These are phyloP conservation scores for Sphaerobolus stellatus DNA, from an alignment of 1,284 basidiomycete species.

Conservation along the genomic window DNA sequence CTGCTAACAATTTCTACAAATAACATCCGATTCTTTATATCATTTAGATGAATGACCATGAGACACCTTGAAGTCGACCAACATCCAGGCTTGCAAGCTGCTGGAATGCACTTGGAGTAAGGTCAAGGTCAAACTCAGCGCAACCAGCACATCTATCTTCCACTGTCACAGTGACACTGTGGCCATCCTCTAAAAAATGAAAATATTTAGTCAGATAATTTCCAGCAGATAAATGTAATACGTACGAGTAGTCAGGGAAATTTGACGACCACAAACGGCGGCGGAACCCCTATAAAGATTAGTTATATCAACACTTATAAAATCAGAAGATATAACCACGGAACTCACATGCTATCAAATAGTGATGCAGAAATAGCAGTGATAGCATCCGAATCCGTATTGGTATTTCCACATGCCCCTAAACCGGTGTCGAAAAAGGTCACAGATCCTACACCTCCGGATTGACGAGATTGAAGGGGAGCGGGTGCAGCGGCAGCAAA, in stretches of 20 bases:
- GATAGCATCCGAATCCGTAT: slow-evolving; percentile 54
- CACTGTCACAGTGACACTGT: slow-evolving; percentile 47
- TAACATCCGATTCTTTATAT: too few relatives aligned
- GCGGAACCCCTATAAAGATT: too few relatives aligned
- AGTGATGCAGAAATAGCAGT: slow-evolving; percentile 57
- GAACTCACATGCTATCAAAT: slow-evolving; percentile 62
- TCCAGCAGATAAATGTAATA: too few relatives aligned
- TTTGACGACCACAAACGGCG: too few relatives aligned
- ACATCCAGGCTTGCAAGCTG: slow-evolving; percentile 34
- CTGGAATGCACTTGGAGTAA: slow-evolving; percentile 56
- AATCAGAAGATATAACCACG: slow-evolving; percentile 43
- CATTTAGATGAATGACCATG: too few relatives aligned
- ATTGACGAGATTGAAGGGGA: too few relatives aligned
- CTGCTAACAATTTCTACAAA: too few relatives aligned
- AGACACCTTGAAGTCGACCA: slow-evolving; percentile 53
- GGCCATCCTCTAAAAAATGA: slow-evolving; percentile 53
- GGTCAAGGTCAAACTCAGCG: slow-evolving; percentile 45
- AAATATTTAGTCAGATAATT: too few relatives aligned
- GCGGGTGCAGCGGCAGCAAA: too few relatives aligned
- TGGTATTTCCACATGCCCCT: slow-evolving; percentile 67
- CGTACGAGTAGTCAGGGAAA: too few relatives aligned
- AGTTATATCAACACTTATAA: too few relatives aligned
- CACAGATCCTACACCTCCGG: too few relatives aligned
- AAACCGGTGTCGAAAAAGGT: slow-evolving; percentile 63
- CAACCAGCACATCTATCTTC: slow-evolving; percentile 66